Evolutionary conservation across 2,329 filamentous ascomycete genomes (phyloP), one percentile per base, ranked within the genome.

Genomic region (Xylaria sp.): DNA sequence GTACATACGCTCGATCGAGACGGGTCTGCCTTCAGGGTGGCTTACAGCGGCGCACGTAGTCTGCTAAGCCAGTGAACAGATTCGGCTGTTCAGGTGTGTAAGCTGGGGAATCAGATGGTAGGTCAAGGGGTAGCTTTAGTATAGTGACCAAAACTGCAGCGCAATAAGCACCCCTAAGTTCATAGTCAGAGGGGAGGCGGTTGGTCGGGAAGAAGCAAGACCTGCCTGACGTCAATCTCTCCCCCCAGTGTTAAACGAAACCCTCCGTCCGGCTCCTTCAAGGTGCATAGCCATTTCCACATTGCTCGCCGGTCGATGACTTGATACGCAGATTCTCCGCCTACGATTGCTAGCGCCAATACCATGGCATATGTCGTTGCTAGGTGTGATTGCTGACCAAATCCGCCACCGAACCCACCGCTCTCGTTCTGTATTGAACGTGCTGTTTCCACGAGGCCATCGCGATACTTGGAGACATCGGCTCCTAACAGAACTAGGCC

Each of bases 351-450:
- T 60, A 99, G 84, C 54, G 92, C 89, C 67, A 99, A 86, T 23
- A 97, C 82, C 48, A 91, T 87, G 57, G 94, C 94, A 84, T 98
- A 99, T 0, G 92, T 93, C 56, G 93, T 91, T 66, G 96, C 96
- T 73, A 96, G 87, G 81, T 99, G 96, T 62, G 93, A 94, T 73
- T 88, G 86, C 78, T 98, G 96, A 33, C 95, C 94, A 79, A 94
- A 92, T n/a, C 96, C 94, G 71, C 95, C 96, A 61, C 94, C 96
- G 79, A 97, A 97, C 2, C 96, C 96, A 59, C 96, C 96, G 17
- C 85, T 85, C 26, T 84, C 80, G 79, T 97, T 97, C 81, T 98
- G 96, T 81, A 95, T 90, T 53, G 93, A 89, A 57, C 85, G 86
- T 59, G 96, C 90, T 6, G 94, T 97, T 68, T 89, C 87, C 59